These are phyloP conservation scores for Umbelopsis sp. DNA, from an alignment of 371 early-diverging fungal genomes.

Conservation along the genomic window DNA sequence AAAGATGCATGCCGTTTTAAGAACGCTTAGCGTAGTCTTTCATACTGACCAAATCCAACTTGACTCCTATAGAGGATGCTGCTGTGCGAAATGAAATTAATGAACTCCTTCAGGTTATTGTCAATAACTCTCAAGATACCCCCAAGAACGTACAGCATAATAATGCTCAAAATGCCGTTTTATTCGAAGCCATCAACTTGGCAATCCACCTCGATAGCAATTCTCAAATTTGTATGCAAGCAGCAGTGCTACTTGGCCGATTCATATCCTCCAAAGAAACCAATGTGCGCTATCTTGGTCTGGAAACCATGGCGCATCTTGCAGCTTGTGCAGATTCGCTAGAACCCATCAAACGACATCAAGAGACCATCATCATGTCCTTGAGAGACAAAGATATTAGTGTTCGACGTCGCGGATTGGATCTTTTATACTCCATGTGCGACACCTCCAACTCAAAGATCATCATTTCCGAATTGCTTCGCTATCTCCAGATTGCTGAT, in stretches of 20 bases:
- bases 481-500: conserved; percentile 87
- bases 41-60: background rate
- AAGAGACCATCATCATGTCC: conserved; percentile 87
- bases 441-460: conserved; percentile 84
- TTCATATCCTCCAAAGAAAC: conserved; percentile 94
- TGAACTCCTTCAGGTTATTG: conserved; percentile 77
- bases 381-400: conserved; percentile 95
- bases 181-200: conserved; percentile 96
- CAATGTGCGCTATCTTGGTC: conserved; percentile 91
- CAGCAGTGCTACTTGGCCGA: conserved; percentile 79
- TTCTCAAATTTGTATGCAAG: conserved; percentile 83
- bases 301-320: conserved; percentile 97
- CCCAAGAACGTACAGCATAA: conserved; percentile 96
- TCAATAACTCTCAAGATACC: conserved; percentile 82
- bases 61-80: conserved; percentile 46
- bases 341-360: conserved; percentile 83
- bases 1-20: conserved; percentile 21
- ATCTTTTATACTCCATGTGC: conserved; percentile 96
- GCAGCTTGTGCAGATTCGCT: conserved; percentile 88
- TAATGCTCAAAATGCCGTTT: conserved; percentile 94
- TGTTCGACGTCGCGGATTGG: conserved; percentile 94
- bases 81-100: conserved; percentile 67
- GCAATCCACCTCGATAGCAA: conserved; percentile 92
- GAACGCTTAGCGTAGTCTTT: too few species aligned
- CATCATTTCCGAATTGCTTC: conserved; percentile 89